Base-by-base conservation (phyloP, 73 alveolate genomes). In the Paramecium caudatum region DNA sequence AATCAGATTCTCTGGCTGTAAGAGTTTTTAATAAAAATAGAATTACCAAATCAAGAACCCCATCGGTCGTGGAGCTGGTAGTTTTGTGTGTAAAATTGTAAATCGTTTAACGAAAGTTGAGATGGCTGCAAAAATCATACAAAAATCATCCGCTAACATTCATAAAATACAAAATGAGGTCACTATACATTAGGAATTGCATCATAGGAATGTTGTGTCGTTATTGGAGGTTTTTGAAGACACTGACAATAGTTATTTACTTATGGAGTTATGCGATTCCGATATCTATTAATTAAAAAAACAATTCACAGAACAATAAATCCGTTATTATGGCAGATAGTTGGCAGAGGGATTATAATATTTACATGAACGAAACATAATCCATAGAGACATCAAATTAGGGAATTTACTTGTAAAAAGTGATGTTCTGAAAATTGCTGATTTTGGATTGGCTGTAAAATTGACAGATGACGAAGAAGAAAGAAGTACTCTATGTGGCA, bases 401-500 rank as follows among this genome's bases (percentile, higher is more conserved):
- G 99, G 99, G 21, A 97, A 96, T 50, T 91, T 97, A 55, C 93
- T 97, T 0, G 91, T 97, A 8, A 92, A 94, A 27, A 97, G 95
- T 65, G 91, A 92, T 96, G 94, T 92, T 47, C 85, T 96, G 36
- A 97, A 97, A 84, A 95, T 97, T 27, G 99, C 98, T 27, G 99
- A 97, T 91, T 97, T 97, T 87, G 99, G 99, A 95, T 48, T 91
- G 41, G 95, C 95, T 2, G 96, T 97, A 5, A 97, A 94, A 82
- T 94, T 96, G 48, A 96, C 94, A 21, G 95, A 94, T 81, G 97
- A 95, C 43, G 98, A 98, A 32, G 98, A 97, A 80, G 94, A 94
- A 91, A 95, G 95, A 93, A 91, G 96, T 43, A 96, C 99, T 7
- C 91, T 97, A 3, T 97, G 99, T 62, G 99, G 99, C 3, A 97